Evolutionary conservation across 192 early-diverging fungal genomes (phyloP), one percentile per base, ranked within the genome.

Genomic region (Podila horticola): DNA sequence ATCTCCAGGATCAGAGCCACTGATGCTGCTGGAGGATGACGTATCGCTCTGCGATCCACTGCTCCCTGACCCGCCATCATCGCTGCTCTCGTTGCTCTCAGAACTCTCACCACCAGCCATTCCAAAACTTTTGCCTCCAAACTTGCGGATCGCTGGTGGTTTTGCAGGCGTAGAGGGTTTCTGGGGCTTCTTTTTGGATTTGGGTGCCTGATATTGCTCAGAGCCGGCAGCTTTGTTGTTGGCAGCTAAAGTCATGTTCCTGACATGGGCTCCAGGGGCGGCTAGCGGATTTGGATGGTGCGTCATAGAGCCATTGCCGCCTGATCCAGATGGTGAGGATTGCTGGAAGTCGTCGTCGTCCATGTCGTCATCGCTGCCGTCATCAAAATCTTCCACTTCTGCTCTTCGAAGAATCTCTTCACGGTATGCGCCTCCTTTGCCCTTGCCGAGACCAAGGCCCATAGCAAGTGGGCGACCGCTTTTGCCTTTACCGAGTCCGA

Each of bases 341-440:
- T 52, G 36, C 10, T 66, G 49, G 38, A 64, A 69, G 4, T 69
- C 62, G 29, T 68, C 69, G 13, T 73, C 77, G n/a, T 79, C 70
- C 11, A 63, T 58, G 19, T 62, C 75, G 11, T 79, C 75, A 22
- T 71, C 52, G 11, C 64, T 51, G 26, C 64, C 64, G 17, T 75
- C 64, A n/a, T 72, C 81, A 75, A 71, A 75, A 5, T 75, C 74
- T 29, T 75, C 81, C 17, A 74, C 67, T 63, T 74, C 74, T 9
- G 71, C 74, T n/a, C 68, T 67, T 26, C 74, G 72, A 45, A 75
- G 71, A 58, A 81, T 29, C 38, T 81, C 77, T 41, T 69, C 59
- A 9, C 77, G 71, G 57, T 81, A 81, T n/a, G 77, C 77, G 1
- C 77, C 77, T 26, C 77, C 77, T 36, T 81, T 81, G 15, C 77